A percentile compares a stretch with the other conserved stretches of the same genome.
phyloP scores from a whole-genome alignment of 2,329 filamentous ascomycete genomes.

The Shiraia bambusicola region DNA sequence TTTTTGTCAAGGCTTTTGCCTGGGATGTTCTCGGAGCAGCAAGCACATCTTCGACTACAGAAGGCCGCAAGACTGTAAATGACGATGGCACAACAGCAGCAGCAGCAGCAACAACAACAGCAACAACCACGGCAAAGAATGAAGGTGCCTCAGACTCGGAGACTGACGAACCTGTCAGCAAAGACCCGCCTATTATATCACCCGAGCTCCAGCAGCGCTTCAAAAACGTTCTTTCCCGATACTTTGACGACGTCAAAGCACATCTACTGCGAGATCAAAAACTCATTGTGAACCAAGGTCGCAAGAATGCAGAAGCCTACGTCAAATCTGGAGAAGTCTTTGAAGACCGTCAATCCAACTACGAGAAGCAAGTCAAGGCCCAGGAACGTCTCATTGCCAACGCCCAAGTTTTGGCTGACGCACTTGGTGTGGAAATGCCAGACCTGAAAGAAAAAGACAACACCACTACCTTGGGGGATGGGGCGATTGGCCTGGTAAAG shows the following conservation, averaged over 20 bases:
- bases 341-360: conserved; percentile 92
- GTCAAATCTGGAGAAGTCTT: conserved; percentile 98
- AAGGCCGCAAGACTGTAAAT: conserved; percentile 80
- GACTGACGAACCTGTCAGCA: conserved; percentile 52
- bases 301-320: conserved; percentile 95
- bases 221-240: conserved; percentile 78
- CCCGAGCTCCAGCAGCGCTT: conserved; percentile 83
- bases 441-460: conserved; percentile 83
- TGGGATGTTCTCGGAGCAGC: conserved; percentile 94
- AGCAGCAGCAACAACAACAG: too few relatives aligned
- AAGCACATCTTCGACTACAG: conserved; percentile 66
- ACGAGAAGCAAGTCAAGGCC: conserved; percentile 88
- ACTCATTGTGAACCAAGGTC: conserved; percentile 79
- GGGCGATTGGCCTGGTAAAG: conserved; percentile 89
- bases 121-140: conserved; percentile 57
- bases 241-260: conserved; percentile 88
- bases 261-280: conserved; percentile 93
- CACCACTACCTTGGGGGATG: conserved; percentile 63
- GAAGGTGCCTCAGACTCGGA: conserved; percentile 56
- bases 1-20: conserved; percentile 93
- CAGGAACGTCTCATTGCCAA: conserved; percentile 90
- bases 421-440: conserved; percentile 88
- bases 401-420: conserved; percentile 87
- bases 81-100: conserved; percentile 78
- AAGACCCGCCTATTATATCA: conserved; percentile 73